Percentiles rank a stretch among this genome's conserved stretches.
Conservation (phyloP, 306 rosid genomes). For the Gleditsia sinensis region DNA sequence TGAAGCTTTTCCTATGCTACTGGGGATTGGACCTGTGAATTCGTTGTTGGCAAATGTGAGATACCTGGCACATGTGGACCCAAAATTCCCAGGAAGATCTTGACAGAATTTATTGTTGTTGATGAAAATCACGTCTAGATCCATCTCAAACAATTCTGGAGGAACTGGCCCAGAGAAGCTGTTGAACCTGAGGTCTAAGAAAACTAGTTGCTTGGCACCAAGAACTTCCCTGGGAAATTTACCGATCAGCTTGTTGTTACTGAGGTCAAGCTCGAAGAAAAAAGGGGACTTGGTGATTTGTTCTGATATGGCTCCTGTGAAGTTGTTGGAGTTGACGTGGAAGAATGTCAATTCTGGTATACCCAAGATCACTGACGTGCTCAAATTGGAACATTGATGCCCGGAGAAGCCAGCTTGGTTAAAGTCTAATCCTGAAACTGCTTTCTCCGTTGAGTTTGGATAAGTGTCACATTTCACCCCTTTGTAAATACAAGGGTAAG, state of each 20-base stretch:
- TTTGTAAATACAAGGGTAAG: background rate
- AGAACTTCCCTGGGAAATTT: slow-evolving; percentile 48
- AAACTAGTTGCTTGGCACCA: slow-evolving; percentile 33
- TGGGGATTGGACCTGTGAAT: slow-evolving; percentile 61
- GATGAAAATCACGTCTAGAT: slow-evolving; percentile 58
- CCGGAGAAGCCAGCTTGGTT: slow-evolving; percentile 37
- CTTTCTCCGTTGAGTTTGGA: background rate
- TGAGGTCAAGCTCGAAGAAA: slow-evolving; percentile 70
- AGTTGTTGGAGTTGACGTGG: slow-evolving; percentile 80
- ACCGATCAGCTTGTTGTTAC: slow-evolving; percentile 52
- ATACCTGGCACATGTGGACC: slow-evolving; percentile 50
- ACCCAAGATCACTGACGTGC: slow-evolving; percentile 32
- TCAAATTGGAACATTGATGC: background rate
- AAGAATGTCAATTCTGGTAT: slow-evolving; percentile 55
- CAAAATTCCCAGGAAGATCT: slow-evolving; percentile 48
- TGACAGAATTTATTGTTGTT: slow-evolving; percentile 52
- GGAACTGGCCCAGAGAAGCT: slow-evolving; percentile 38
- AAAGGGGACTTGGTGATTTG: background rate
- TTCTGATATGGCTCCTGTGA: slow-evolving; percentile 38
- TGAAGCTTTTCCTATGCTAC: slow-evolving; percentile 46
- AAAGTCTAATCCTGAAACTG: slow-evolving; percentile 61
- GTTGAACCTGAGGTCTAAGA: slow-evolving; percentile 76
- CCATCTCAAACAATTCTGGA: slow-evolving; percentile 27
- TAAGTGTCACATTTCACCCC: slow-evolving; percentile 36
- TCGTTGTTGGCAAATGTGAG: slow-evolving; percentile 71